Conservation (phyloP, 2,329 filamentous ascomycete species). For the Aureobasidium sp. region DNA sequence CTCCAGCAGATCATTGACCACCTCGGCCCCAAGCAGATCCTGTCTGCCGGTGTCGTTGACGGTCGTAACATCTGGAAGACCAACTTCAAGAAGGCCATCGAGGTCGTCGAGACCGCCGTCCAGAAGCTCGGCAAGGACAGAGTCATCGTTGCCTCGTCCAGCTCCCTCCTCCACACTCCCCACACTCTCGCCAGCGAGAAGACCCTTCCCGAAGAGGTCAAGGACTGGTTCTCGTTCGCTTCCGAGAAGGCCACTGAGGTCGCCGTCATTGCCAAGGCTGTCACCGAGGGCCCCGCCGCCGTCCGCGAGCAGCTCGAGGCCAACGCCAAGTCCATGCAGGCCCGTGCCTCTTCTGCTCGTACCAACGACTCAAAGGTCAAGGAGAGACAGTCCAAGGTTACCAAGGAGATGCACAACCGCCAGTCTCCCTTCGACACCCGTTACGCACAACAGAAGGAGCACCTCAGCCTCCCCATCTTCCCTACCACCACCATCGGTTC, state of each 20-base stretch:
- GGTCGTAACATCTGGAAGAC: slow-evolving; percentile 99
- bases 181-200: slow-evolving; percentile 98
- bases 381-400: slow-evolving; percentile 86
- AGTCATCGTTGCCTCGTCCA: slow-evolving; percentile 93
- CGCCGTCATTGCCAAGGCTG: slow-evolving; percentile 89
- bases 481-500: slow-evolving; percentile 98
- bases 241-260: slow-evolving; percentile 89
- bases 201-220: slow-evolving; percentile 88
- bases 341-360: slow-evolving; percentile 82
- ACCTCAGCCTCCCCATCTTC: slow-evolving; percentile 92
- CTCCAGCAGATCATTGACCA: slow-evolving; percentile 74
- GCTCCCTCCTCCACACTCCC: slow-evolving; percentile 94
- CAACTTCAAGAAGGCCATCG: slow-evolving; percentile 93
- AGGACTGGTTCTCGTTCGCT: slow-evolving; percentile 98
- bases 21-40: slow-evolving; percentile 78
- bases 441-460: slow-evolving; percentile 80
- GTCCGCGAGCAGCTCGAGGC: slow-evolving; percentile 87
- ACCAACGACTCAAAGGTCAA: slow-evolving; percentile 98
- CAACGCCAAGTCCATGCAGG: slow-evolving; percentile 88
- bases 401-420: slow-evolving; percentile 78
- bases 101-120: slow-evolving; percentile 77
- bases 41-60: slow-evolving; percentile 94
- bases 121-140: slow-evolving; percentile 97
- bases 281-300: slow-evolving; percentile 80
- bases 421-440: slow-evolving; percentile 79